These are phyloP conservation scores for Glycyrrhiza uralensis DNA, from an alignment of 306 rosid species.

Conservation along the genomic window DNA sequence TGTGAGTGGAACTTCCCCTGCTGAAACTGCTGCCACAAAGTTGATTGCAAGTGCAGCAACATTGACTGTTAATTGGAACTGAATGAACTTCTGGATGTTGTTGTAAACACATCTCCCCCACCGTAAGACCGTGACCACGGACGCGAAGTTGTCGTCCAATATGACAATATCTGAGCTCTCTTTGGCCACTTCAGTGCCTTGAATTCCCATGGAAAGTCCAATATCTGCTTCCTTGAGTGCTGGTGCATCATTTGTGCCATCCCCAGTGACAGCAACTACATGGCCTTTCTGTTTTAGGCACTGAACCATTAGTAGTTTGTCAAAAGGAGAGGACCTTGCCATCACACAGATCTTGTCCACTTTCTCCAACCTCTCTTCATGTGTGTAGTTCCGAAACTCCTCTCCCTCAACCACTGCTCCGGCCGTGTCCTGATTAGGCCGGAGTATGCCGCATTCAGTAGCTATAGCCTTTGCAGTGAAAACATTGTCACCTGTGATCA, in stretches of 20 bases:
- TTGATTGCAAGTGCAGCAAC: slow-evolving; percentile 35
- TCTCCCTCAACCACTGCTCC: slow-evolving; percentile 35
- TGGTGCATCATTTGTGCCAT: slow-evolving; percentile 38
- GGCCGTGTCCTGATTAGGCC: not conserved
- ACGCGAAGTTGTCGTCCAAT: slow-evolving; percentile 31
- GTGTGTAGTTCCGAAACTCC: slow-evolving; percentile 34
- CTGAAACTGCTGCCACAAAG: slow-evolving; percentile 35
- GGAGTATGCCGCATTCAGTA: slow-evolving; percentile 33
- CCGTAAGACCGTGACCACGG: slow-evolving; percentile 31
- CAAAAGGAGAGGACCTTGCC: slow-evolving; percentile 42
- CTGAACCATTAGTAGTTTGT: slow-evolving; percentile 38
- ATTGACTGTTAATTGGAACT: slow-evolving; percentile 36
- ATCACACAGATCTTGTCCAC: slow-evolving; percentile 36
- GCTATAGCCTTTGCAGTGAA: slow-evolving; percentile 42
- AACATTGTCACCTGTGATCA: slow-evolving; percentile 40
- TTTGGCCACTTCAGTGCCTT: slow-evolving; percentile 41
- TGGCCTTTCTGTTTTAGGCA: slow-evolving; percentile 35
- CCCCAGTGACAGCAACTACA: slow-evolving; percentile 38
- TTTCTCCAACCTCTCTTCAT: slow-evolving; percentile 25
- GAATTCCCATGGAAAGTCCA: slow-evolving; percentile 40
- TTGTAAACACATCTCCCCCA: slow-evolving; percentile 42
- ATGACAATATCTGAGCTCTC: slow-evolving; percentile 41
- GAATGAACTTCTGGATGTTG: slow-evolving; percentile 38
- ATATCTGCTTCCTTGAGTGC: slow-evolving; percentile 43
- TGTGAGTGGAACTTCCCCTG: slow-evolving; percentile 34